A percentile compares a stretch with the other conserved stretches of the same genome.
These are phyloP conservation scores for Cercospora beticola DNA, from an alignment of 2,329 filamentous ascomycete genomes.

Conservation along the genomic window DNA sequence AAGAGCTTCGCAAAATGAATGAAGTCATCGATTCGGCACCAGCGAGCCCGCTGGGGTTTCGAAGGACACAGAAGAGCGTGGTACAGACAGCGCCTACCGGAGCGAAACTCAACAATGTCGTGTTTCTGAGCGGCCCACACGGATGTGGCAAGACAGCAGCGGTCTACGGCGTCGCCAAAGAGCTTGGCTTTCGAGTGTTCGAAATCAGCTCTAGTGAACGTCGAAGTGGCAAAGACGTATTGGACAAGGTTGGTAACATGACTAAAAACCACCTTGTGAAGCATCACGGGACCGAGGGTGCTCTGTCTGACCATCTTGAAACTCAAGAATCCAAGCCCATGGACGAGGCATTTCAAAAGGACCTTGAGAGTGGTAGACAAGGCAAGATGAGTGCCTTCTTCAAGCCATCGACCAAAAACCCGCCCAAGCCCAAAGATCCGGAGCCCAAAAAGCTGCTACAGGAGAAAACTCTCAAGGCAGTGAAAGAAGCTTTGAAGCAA, in stretches of 20 bases:
- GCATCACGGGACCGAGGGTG: constrained; percentile 39
- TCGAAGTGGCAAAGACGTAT: constrained; percentile 81
- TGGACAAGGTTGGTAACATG: constrained; percentile 95
- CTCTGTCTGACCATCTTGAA: constrained; percentile 24
- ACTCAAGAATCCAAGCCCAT: constrained; percentile 42
- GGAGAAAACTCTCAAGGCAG: constrained; percentile 29
- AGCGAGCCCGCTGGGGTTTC: background rate
- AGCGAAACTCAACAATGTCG: constrained; percentile 64
- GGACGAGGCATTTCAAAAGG: constrained; percentile 53
- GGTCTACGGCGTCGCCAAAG: constrained; percentile 86
- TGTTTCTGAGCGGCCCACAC: constrained; percentile 85
- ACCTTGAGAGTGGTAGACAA: constrained; percentile 68
- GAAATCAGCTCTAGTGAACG: constrained; percentile 86
- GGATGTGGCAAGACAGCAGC: constrained; percentile 93
- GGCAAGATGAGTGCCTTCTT: constrained; percentile 82
- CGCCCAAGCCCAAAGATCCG: constrained; percentile 32
- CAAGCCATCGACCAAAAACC: constrained; percentile 49
- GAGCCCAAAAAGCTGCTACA: constrained; percentile 34
- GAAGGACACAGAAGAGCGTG: constrained; percentile 37
- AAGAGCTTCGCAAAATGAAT: too few species aligned
- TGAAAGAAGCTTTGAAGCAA: constrained; percentile 39
- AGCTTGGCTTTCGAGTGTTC: constrained; percentile 90
- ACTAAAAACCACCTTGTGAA: constrained; percentile 89
- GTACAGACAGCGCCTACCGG: constrained; percentile 40
- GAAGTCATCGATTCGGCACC: constrained; percentile 59